A percentile compares a stretch with the other conserved stretches of the same genome.
These are phyloP conservation scores for Jaltomata sinuosa DNA, from an alignment of 257 asterid genomes.

Conservation along the genomic window DNA sequence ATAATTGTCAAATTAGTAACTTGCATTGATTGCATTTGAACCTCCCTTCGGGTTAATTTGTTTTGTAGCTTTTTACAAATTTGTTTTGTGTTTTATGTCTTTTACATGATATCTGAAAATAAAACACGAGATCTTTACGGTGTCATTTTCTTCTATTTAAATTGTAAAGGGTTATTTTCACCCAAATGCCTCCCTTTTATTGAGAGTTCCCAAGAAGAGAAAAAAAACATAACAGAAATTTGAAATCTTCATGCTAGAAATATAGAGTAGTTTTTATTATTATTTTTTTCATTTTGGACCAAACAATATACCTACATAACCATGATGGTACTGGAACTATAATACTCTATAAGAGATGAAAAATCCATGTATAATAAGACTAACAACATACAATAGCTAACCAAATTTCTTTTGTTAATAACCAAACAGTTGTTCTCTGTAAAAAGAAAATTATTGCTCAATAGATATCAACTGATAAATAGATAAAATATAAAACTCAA, in stretches of 20 bases:
- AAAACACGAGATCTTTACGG: too few species aligned
- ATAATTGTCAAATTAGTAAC: neutral
- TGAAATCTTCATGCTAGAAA: neutral
- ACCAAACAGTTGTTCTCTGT: neutral
- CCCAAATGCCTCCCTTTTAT: neutral
- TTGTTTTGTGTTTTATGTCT: too few species aligned
- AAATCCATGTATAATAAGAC: neutral
- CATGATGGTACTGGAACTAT: neutral
- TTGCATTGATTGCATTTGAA: neutral
- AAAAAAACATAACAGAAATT: neutral
- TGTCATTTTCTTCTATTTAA: neutral
- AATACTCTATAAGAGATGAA: neutral
- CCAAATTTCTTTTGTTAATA: neutral
- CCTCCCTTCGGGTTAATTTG: neutral
- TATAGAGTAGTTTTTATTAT: neutral
- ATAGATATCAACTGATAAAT: neutral
- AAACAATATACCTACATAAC: neutral
- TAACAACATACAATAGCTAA: neutral
- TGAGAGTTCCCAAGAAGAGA: neutral
- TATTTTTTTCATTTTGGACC: neutral
- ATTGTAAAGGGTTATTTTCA: neutral
- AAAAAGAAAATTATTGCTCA: neutral
- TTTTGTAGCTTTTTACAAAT: neutral
- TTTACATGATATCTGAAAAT: too few species aligned
- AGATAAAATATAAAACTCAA: neutral